Base-by-base conservation (phyloP, 2,329 filamentous ascomycete genomes). In the Diaporthe vexans region DNA sequence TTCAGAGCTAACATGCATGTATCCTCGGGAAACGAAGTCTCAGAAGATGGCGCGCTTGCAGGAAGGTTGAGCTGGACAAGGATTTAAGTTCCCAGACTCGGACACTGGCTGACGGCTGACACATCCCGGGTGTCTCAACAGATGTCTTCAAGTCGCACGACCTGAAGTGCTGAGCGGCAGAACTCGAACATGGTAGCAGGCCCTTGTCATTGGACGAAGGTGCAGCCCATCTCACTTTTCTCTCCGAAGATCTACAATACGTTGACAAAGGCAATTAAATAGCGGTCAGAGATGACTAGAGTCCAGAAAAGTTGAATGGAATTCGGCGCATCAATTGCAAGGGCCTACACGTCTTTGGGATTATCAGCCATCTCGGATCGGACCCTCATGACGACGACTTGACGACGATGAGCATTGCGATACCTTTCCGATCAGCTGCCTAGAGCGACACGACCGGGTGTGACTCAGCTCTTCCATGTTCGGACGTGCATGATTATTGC, bases 1-100 rank as follows among this genome's bases (percentile, higher is more conserved):
- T 15, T 43, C 15, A 48, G 59, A 21, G 59, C 43, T 65, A 48
- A 65, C 43, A 35, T 63, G 40, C 40, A 33, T 65, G 40, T 65
- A 13, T 15, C 26, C 48, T 65, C 40, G 26, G 40, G 40, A 8
- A 48, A 21, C 43, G 17, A n/a, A n/a, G 15, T 48, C 11, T 17
- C 15, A n/a, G 24, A 3, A 48, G 15, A 7, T 65, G 26, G 24
- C 40, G 15, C 24, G 7, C 11, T 35, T 21, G 17, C 10, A 29
- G 24, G n/a, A 19, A 24, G 26, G 33, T 19, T 46, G 48, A 19
- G 59, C 24, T 65, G 40, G n/a, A 51, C 43, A 4, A 15, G 43
- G 4, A 51, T 51, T 19, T 11, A 15, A 5, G 10, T n/a, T 11
- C 29, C 10, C 26, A 48, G 19, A 17, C 17, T 51, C 59, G 43